Base-by-base conservation (phyloP, 495 filamentous ascomycete species). In the Parathielavia appendiculata region DNA sequence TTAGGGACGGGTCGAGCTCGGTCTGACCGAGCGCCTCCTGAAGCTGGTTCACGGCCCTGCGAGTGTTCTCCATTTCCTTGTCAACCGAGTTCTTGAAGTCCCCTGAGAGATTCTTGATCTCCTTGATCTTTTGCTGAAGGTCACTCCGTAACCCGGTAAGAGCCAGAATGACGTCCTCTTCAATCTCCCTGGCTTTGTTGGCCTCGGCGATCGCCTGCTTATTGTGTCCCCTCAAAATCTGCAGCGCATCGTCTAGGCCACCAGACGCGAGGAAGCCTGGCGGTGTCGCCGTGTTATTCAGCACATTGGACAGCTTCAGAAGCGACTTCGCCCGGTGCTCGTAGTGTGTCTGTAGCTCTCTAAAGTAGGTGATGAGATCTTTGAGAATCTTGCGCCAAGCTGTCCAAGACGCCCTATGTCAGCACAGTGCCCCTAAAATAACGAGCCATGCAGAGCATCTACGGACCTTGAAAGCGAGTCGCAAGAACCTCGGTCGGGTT, bases 311-410 rank as follows among this genome's bases (percentile, higher is more conserved):
- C 20, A 96, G 81, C 59, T 93, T 96, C 17, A 88, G 69, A 13
- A 95, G 79, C 10, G 87, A 83, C 67, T 96, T 97, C 2, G 89
- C 80, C 51, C 88, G 86, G 46, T 86, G 81, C 63, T 98, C 93
- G 72, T 97, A 95, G 34, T 90, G 89, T 50, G 83, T 82, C 71
- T 96, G 90, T 20, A 97, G 82, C 73, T 98, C 93, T 62, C 90
- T 85, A 71, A 96, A 97, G 70, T 96, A 98, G 32, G 89, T 78
- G 61, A 97, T 96, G 40, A 96, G 78, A 64, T 96, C 92, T 71
- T 98, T 98, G 34, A 98, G 80, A 13, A 96, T 79, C 78, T 95
- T 96, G 39, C 93, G 82, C 93, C 93, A 98, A 51, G 89, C 93
- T 96, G 61, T 20, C 36, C 11, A 13, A 6, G 55, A 51, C 49